Conservation (phyloP, 1,284 basidiomycete genomes). For the Ceratorhiza oryzae-sativae region DNA sequence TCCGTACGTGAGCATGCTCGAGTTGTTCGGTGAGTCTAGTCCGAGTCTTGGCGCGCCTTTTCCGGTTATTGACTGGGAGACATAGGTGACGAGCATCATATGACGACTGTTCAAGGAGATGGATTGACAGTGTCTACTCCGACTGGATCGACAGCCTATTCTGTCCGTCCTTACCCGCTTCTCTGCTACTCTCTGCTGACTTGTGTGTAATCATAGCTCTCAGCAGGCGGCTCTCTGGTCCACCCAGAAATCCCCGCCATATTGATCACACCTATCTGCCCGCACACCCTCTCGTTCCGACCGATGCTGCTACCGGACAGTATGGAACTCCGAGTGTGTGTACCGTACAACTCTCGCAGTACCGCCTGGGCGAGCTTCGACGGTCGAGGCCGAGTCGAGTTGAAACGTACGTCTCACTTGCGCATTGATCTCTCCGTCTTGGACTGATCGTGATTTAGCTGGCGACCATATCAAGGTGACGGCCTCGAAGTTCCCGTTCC, state of each 20-base stretch:
- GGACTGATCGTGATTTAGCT: slow-evolving; percentile 60
- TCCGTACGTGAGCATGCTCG: slow-evolving; percentile 94
- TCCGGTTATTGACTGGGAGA: slow-evolving; percentile 38
- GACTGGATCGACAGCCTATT: slow-evolving; percentile 98
- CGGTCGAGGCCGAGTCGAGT: slow-evolving; percentile 93
- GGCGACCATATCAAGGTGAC: slow-evolving; percentile 99
- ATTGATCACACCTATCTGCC: slow-evolving; percentile 97
- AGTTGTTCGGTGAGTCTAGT: slow-evolving; percentile 84
- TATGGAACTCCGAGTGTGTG: slow-evolving; percentile 98
- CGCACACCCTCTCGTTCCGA: slow-evolving; percentile 97
- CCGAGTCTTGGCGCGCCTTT: slow-evolving; percentile 16
- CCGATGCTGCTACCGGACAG: slow-evolving; percentile 98
- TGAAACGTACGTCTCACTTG: slow-evolving; percentile 73
- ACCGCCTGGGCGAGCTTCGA: slow-evolving; percentile 99
- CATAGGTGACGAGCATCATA: slow-evolving; percentile 95
- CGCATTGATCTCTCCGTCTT: slow-evolving; percentile 5
- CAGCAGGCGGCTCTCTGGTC: slow-evolving; percentile 96
- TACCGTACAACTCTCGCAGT: slow-evolving; percentile 97
- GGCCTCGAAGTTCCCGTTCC: slow-evolving; percentile 98
- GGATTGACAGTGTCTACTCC: slow-evolving; percentile 96
- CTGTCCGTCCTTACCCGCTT: slow-evolving; percentile 61
- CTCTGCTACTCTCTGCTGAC: background rate
- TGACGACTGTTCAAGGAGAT: slow-evolving; percentile 99
- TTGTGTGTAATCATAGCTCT: slow-evolving; percentile 70
- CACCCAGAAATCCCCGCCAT: slow-evolving; percentile 98